Conservation (phyloP, 305 asterid genomes). For the Solanum chacoense region DNA sequence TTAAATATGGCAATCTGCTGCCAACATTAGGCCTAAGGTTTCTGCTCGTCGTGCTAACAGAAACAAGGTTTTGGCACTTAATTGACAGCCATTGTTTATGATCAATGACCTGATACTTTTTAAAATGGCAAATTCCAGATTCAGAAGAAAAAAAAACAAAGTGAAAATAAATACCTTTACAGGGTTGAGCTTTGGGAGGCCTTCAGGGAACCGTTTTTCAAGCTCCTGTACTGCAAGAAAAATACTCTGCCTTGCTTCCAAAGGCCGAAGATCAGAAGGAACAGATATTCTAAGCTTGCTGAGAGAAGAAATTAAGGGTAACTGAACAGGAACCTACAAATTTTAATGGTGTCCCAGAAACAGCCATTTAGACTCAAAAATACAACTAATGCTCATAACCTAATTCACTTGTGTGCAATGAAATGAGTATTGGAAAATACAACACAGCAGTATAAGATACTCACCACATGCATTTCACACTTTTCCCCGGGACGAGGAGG, state of each 20-base stretch:
- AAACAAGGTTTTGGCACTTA: neutral
- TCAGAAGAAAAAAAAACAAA: neutral
- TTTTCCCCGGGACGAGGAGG: slow-evolving; percentile 90
- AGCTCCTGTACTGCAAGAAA: slow-evolving; percentile 81
- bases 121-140: neutral
- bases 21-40: neutral
- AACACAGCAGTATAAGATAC: neutral
- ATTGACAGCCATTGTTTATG: neutral
- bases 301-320: slow-evolving; percentile 80
- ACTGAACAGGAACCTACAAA: slow-evolving; percentile 83
- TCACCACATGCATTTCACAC: slow-evolving; percentile 99
- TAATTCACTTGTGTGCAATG: neutral
- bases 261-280: slow-evolving; percentile 82
- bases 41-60: neutral
- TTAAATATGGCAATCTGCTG: neutral
- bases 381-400: neutral
- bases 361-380: neutral
- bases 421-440: neutral
- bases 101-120: neutral
- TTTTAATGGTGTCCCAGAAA: neutral
- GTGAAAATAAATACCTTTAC: slow-evolving; percentile 44
- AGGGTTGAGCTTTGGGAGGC: slow-evolving; percentile 89
- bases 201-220: slow-evolving; percentile 82
- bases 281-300: slow-evolving; percentile 79
- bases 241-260: slow-evolving; percentile 74